These are phyloP conservation scores for Coniferiporia weirii DNA, from an alignment of 1,284 basidiomycete species.

Conservation along the genomic window DNA sequence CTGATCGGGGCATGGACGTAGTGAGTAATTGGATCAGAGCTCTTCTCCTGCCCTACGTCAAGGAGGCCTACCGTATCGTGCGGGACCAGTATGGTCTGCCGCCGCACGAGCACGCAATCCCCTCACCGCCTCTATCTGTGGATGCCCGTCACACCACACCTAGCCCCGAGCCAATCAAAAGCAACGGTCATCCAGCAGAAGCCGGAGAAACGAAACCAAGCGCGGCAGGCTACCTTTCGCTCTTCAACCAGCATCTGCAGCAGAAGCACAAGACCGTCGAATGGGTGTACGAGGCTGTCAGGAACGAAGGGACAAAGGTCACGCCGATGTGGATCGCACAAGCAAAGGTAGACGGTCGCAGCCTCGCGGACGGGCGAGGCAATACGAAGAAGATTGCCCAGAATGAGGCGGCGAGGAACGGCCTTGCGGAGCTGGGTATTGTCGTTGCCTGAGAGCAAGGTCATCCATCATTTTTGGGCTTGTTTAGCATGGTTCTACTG, in stretches of 20 bases:
- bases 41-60: constrained; percentile 58
- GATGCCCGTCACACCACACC: constrained; percentile 5
- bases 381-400: constrained; percentile 71
- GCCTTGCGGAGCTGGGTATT: constrained; percentile 45
- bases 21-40: constrained; percentile 53
- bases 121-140: constrained; percentile 21
- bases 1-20: constrained; percentile 55
- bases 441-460: constrained; percentile 25
- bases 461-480: not conserved
- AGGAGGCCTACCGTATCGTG: constrained; percentile 54
- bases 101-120: constrained; percentile 24
- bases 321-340: constrained; percentile 70
- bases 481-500: too few species aligned
- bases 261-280: constrained; percentile 52
- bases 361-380: constrained; percentile 55
- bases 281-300: constrained; percentile 56
- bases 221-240: constrained; percentile 53
- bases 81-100: constrained; percentile 59
- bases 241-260: constrained; percentile 72
- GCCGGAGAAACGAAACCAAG: constrained; percentile 12
- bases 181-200: not conserved
- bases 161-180: not conserved
- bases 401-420: constrained; percentile 64
- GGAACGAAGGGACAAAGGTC: constrained; percentile 41
- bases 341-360: constrained; percentile 53